Evolutionary conservation across 2,329 filamentous ascomycete genomes (phyloP).

Genomic region (Pestalotiopsis fici): DNA sequence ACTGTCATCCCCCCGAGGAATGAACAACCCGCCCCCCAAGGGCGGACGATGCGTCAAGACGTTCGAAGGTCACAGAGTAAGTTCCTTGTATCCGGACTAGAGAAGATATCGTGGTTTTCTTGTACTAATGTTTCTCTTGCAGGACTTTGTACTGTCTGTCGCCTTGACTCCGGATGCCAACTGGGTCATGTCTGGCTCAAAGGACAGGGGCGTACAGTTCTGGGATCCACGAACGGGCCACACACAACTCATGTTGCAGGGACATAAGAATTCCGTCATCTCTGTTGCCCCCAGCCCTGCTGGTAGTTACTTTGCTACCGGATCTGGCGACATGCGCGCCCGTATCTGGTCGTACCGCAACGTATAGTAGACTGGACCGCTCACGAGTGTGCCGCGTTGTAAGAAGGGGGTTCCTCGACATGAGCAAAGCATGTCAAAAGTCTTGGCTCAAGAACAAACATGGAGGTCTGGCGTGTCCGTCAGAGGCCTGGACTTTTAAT

Average conservation of each 20-base stretch:
- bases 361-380: slow-evolving; percentile 33
- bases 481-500: too few species aligned
- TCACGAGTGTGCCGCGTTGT: background rate
- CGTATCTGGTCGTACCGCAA: slow-evolving; percentile 89
- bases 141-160: slow-evolving; percentile 97
- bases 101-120: slow-evolving; percentile 24
- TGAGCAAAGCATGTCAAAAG: too few species aligned
- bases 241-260: slow-evolving; percentile 97
- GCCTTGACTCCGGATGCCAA: slow-evolving; percentile 90
- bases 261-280: slow-evolving; percentile 98
- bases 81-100: slow-evolving; percentile 19
- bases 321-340: slow-evolving; percentile 95
- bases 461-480: too few species aligned
- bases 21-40: slow-evolving; percentile 69
- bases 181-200: slow-evolving; percentile 97
- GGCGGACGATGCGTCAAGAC: slow-evolving; percentile 93
- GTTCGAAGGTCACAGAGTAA: slow-evolving; percentile 92
- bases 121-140: background rate
- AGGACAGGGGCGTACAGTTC: slow-evolving; percentile 97
- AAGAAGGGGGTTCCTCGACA: too few species aligned
- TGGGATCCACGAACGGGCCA: slow-evolving; percentile 95
- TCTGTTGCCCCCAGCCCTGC: slow-evolving; percentile 92
- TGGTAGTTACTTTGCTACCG: slow-evolving; percentile 89
- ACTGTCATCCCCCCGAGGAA: slow-evolving; percentile 71
- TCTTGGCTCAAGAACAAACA: too few species aligned